These are phyloP conservation scores for Scenedesmus sp. DNA, from an alignment of 163 green algal genomes.

Conservation along the genomic window DNA sequence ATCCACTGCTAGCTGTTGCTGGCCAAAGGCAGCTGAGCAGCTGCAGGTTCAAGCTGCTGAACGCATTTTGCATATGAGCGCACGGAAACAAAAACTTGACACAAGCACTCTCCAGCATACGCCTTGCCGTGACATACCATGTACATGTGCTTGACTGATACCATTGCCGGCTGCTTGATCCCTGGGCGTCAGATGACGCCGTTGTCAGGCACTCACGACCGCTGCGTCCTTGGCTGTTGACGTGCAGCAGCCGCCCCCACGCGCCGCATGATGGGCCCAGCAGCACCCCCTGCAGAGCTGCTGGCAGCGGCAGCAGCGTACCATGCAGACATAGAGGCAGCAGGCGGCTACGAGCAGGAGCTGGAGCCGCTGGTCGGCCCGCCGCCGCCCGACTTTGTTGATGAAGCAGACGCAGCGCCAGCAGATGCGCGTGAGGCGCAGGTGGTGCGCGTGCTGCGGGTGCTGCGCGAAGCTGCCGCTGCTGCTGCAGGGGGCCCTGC, in stretches of 20 bases:
- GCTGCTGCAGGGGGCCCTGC: slow-evolving; percentile 2
- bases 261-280: slow-evolving; percentile 66
- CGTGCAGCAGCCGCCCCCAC: not conserved
- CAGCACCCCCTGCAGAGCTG: slow-evolving; percentile 75
- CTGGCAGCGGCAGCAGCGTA: slow-evolving; percentile 75
- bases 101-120: too few species aligned
- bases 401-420: slow-evolving; percentile 76
- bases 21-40: not conserved
- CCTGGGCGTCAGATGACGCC: not conserved
- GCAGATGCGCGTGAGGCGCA: slow-evolving; percentile 75
- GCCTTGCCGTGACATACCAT: too few species aligned
- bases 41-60: not conserved
- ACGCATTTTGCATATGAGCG: too few species aligned
- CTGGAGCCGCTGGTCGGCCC: slow-evolving; percentile 79
- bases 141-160: too few species aligned
- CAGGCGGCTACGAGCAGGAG: slow-evolving; percentile 46
- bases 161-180: too few species aligned
- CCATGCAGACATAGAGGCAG: slow-evolving; percentile 4
- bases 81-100: too few species aligned
- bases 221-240: not conserved
- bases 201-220: too few species aligned
- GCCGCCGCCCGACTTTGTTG: slow-evolving; percentile 76
- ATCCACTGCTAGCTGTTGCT: not conserved
- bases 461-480: slow-evolving; percentile 51
- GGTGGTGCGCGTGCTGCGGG: slow-evolving; percentile 74